Conservation (phyloP, 2,329 filamentous ascomycete species). For the Penicillium brevicompactum region DNA sequence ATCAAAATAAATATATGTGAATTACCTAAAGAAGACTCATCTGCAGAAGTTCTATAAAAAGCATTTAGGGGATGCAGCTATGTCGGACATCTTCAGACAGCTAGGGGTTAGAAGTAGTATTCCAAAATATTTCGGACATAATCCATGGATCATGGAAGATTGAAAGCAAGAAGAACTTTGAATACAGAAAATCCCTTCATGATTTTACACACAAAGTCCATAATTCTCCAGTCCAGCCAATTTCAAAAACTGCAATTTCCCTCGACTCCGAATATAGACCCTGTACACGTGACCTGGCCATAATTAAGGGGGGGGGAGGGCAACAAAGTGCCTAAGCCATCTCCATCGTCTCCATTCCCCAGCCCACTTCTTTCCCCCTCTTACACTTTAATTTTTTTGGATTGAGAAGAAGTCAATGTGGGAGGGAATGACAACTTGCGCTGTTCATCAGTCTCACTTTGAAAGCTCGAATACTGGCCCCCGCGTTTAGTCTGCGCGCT, state of each 20-base stretch:
- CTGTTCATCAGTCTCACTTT: conserved; percentile 10
- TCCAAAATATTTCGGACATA: too few relatives aligned
- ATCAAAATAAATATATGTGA: too few relatives aligned
- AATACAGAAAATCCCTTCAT: too few relatives aligned
- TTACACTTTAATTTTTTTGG: conserved; percentile 15
- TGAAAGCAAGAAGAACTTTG: too few relatives aligned
- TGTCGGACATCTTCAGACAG: not conserved
- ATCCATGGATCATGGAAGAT: not conserved
- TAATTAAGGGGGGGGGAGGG: conserved; percentile 26
- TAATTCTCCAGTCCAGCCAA: too few relatives aligned
- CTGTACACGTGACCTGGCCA: conserved; percentile 17
- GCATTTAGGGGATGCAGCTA: not conserved
- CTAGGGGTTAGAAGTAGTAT: too few relatives aligned
- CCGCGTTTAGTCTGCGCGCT: conserved; percentile 20
- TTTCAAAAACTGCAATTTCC: not conserved
- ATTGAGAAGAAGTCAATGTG: not conserved
- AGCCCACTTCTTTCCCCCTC: conserved; percentile 16
- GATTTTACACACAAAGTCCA: too few relatives aligned
- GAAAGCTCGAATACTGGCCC: conserved; percentile 14
- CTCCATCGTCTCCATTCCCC: conserved; percentile 25
- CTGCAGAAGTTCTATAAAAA: conserved; percentile 10
- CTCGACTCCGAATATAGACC: not conserved
- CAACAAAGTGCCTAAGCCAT: conserved; percentile 31
- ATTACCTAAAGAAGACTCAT: not conserved
- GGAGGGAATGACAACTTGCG: conserved; percentile 8